phyloP scores from a whole-genome alignment of 257 asterid genomes.

The Plantago elongata region DNA sequence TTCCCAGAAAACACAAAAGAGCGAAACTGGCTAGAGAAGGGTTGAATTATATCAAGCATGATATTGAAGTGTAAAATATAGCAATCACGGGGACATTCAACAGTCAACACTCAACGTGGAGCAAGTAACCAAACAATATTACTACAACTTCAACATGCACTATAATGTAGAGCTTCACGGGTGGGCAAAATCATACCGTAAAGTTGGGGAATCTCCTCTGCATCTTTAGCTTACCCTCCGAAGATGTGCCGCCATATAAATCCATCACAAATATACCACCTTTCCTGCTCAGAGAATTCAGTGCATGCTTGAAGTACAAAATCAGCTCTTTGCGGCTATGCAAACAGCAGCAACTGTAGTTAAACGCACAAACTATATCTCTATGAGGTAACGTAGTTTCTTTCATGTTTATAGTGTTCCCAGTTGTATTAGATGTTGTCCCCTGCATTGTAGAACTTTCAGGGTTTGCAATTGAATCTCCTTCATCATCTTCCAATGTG shows the following conservation, averaged over 20 bases:
- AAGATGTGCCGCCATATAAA: constrained; percentile 88
- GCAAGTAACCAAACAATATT: neutral
- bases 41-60: too few relatives aligned
- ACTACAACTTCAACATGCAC: neutral
- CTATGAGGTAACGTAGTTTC: constrained; percentile 56
- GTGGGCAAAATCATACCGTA: constrained; percentile 40
- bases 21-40: too few relatives aligned
- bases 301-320: constrained; percentile 71
- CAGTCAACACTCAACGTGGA: too few relatives aligned
- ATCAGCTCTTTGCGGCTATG: constrained; percentile 79
- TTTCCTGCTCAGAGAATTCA: constrained; percentile 46
- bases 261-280: constrained; percentile 96
- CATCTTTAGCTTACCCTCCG: constrained; percentile 77
- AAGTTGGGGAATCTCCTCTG: constrained; percentile 88
- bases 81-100: too few relatives aligned
- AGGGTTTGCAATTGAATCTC: constrained; percentile 18
- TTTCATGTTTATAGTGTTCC: constrained; percentile 35
- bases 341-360: constrained; percentile 97
- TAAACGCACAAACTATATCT: constrained; percentile 95
- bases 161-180: neutral
- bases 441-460: constrained; percentile 20
- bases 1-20: too few relatives aligned
- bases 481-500: constrained; percentile 35
- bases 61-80: too few relatives aligned
- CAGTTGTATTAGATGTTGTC: constrained; percentile 15